Percentiles rank a stretch among this genome's conserved stretches.
Evolutionary conservation across 1,139 yeast species (phyloP).

Genomic region (Suhomyces coccinellae): DNA sequence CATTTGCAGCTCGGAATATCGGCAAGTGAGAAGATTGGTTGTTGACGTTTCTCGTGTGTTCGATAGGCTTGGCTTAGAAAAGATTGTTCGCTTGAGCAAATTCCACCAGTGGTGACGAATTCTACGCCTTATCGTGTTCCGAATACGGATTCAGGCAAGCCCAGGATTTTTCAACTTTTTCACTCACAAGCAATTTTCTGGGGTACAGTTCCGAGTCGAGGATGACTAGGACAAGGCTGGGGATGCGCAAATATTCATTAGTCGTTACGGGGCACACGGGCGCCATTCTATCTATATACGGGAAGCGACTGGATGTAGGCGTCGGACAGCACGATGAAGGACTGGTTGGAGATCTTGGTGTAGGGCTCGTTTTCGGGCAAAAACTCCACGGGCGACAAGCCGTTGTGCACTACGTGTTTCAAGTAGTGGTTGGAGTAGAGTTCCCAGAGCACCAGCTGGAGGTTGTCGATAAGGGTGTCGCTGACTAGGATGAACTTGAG

Average conservation of each 20-base stretch:
- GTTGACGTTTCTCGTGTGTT: too few relatives aligned
- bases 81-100: too few relatives aligned
- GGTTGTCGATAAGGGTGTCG: constrained; percentile 62
- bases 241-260: not conserved
- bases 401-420: constrained; percentile 67
- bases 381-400: constrained; percentile 55
- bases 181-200: too few relatives aligned
- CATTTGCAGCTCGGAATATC: too few relatives aligned
- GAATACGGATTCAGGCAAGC: too few relatives aligned
- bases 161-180: too few relatives aligned
- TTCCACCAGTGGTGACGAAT: too few relatives aligned
- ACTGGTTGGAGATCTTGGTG: constrained; percentile 41
- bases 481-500: constrained; percentile 73
- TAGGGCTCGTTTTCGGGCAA: constrained; percentile 22
- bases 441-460: constrained; percentile 61
- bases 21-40: too few relatives aligned
- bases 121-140: too few relatives aligned
- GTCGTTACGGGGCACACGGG: not conserved
- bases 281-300: constrained; percentile 6
- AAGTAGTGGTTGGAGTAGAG: constrained; percentile 70
- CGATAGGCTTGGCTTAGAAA: too few relatives aligned
- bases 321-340: constrained; percentile 49
- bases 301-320: constrained; percentile 28
- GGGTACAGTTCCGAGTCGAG: too few relatives aligned
- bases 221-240: too few relatives aligned